phyloP scores from a whole-genome alignment of 306 rosid genomes.

The Herpetospermum pedunculosum region DNA sequence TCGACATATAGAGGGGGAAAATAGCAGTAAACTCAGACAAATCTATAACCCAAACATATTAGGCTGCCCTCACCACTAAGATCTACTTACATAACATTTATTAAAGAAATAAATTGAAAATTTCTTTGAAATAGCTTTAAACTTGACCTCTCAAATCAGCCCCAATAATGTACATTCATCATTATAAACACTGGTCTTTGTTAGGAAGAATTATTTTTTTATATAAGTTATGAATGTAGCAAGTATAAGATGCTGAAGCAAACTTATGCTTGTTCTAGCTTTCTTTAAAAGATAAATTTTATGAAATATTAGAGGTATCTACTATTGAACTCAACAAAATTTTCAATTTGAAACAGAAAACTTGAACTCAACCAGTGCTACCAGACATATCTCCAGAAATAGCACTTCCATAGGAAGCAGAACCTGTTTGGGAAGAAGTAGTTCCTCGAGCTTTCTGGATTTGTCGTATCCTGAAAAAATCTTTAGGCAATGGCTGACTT shows the following conservation, averaged over 20 bases:
- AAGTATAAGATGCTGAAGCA: neutral
- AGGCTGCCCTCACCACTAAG: neutral
- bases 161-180: neutral
- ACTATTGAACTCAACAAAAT: too few species aligned
- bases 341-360: neutral
- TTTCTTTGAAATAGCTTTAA: neutral
- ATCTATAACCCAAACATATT: neutral
- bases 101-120: neutral
- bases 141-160: neutral
- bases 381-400: conserved; percentile 89
- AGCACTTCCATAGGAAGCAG: conserved; percentile 87
- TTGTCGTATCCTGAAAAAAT: conserved; percentile 79
- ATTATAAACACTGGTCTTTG: neutral
- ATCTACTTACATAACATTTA: neutral
- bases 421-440: conserved; percentile 80
- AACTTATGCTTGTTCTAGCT: neutral
- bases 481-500: conserved; percentile 81
- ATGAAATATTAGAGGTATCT: neutral
- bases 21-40: neutral
- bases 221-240: neutral
- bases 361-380: conserved; percentile 47
- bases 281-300: neutral
- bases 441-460: conserved; percentile 62
- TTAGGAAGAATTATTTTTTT: neutral
- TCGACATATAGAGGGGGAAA: neutral